Base-by-base conservation (phyloP, 768 basidiomycete genomes). In the Mycena metata region DNA sequence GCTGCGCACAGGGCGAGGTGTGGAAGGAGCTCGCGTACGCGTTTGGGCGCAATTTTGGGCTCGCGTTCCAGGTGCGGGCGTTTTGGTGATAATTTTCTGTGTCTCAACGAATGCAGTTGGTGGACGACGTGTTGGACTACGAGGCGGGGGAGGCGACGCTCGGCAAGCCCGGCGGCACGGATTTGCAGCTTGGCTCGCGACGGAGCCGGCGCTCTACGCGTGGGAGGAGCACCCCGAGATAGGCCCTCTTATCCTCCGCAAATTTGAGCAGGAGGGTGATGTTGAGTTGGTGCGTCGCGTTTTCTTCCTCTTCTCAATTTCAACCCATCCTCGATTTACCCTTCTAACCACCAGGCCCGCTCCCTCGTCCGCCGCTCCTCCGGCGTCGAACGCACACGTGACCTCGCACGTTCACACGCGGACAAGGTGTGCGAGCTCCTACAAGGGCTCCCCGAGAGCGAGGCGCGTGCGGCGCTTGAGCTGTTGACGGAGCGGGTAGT, bases 1-100 rank as follows among this genome's bases (percentile, higher is more conserved):
- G 97, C 26, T 92, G 86, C 65, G 83, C 80, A 64, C 90, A 94
- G 74, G 94, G 92, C 10, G 96, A 98, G 75, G 79, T 91, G 11
- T 93, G 94, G 85, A 96, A 95, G 78, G 96, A 98, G 76, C 88
- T 92, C 33, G 97, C 97, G n/a, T 99, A 98, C 80, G 95, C 94
- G 5, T 98, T 96, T 80, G 96, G 96, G 2, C 83, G 95, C 67
- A 96, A 98, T 79, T 78, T 98, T 30, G 96, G 96, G 0, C 94
- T 98, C 64, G 96, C 96, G 5, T 98, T 98, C 82, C 96, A 98
- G 88, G 96, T 96, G 69, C 60, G 83, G 78, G 33, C 23, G 15
- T 51, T 56, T 26, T 57, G 42, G 6, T 7, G 39, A 39, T 39
- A 23, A 19, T 45, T 23, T 24, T 57, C 2, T 21, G 19, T 33